Evolutionary conservation across 2,329 filamentous ascomycete genomes (phyloP), one percentile per base, ranked within the genome.

Genomic region (Neonectria hederae): DNA sequence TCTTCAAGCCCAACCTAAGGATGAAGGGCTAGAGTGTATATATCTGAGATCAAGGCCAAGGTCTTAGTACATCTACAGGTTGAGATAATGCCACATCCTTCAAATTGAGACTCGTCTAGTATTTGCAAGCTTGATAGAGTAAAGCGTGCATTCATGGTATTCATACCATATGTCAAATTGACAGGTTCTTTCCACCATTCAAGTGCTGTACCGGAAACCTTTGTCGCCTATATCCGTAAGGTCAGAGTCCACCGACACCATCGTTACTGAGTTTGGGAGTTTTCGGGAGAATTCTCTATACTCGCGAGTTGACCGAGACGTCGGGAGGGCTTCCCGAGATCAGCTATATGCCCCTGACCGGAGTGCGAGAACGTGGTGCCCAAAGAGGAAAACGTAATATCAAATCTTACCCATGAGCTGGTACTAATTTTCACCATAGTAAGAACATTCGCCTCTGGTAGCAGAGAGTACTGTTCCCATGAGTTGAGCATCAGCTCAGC

Each of bases 211-310:
- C 10, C 69, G 61, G 26, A 74, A 74, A 8, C 58, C 59, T 52
- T 69, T 73, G 46, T 74, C 72, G 35, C 65, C 64, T 9, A 66
- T 10, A 4, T 74, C 72, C 6, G 72, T 74, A 19, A 74, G 48
- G 26, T 73, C 72, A 4, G 63, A 71, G 19, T 71, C 65, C 32
- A 62, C 40, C 1, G 62, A 59, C 19, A 64, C 54, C n/a, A n/a
- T n/a, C n/a, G 28, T 28, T 17, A 7, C 38, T 17, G 17, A 19
- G 28, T 32, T 53, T 17, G 17, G 45, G 48, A n/a, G 13, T 30
- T 8, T 10, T 35, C 5, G 48, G 28, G 14, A 21, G 26, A 13
- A 8, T 6, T 21, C n/a, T 32, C 45, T 51, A 24, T 22, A 10
- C 28, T 26, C 17, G 17, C 14, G n/a, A 22, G 26, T 14, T 43